Percentiles rank a stretch among this genome's conserved stretches.
These are phyloP conservation scores for Athelia sp. DNA, from an alignment of 1,284 basidiomycete species.

Conservation along the genomic window DNA sequence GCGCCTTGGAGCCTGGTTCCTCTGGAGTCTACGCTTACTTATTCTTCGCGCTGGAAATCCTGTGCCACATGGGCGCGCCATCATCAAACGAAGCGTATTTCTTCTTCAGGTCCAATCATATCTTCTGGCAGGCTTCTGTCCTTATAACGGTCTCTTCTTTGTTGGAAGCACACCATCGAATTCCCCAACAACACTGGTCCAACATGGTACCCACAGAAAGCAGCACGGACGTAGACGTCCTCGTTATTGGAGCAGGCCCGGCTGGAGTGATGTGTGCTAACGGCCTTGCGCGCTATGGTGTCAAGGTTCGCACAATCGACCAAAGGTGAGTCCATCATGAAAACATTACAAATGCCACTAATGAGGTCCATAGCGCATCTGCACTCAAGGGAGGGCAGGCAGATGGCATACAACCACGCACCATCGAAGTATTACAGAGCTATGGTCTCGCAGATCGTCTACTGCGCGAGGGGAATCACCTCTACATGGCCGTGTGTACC, in stretches of 20 bases:
- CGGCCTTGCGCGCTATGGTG: constrained; percentile 53
- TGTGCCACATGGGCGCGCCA: no score
- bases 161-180: no score
- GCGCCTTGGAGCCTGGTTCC: no score
- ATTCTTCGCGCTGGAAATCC: no score
- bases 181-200: no score
- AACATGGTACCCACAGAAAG: no score
- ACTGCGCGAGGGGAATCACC: constrained; percentile 59
- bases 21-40: no score
- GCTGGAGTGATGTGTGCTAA: constrained; percentile 62
- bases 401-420: constrained; percentile 75
- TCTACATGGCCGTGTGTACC: constrained; percentile 56
- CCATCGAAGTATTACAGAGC: constrained; percentile 76
- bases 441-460: constrained; percentile 68
- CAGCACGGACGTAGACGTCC: constrained; percentile 40
- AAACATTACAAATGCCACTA: constrained; percentile 12
- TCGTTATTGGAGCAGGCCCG: constrained; percentile 53
- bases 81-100: no score
- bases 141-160: no score
- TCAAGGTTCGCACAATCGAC: constrained; percentile 63
- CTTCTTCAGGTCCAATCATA: no score
- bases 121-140: no score
- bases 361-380: constrained; percentile 33
- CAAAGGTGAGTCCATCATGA: constrained; percentile 51
- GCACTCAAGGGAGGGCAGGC: constrained; percentile 68